phyloP scores from a whole-genome alignment of 106 monocot species.

The Alisma plantagoaquatica region DNA sequence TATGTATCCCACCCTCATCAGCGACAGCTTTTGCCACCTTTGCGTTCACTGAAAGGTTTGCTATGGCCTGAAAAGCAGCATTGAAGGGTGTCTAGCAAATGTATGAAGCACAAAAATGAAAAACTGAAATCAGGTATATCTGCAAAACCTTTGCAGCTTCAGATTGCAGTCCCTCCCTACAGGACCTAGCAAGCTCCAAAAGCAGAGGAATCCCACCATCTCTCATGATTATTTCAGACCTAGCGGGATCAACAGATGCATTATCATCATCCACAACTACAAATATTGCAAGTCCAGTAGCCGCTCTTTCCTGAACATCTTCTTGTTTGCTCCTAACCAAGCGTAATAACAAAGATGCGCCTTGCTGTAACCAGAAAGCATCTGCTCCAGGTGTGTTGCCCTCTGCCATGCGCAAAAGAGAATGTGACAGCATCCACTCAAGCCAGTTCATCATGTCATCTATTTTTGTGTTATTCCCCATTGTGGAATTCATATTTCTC shows the following conservation, averaged over 20 bases:
- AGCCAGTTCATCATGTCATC: constrained; percentile 73
- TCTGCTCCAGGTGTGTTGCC: constrained; percentile 45
- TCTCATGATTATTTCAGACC: constrained; percentile 84
- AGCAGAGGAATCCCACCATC: constrained; percentile 77
- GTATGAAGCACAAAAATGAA: not conserved
- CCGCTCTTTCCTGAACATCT: constrained; percentile 92
- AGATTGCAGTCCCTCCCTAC: constrained; percentile 71
- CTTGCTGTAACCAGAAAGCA: constrained; percentile 82
- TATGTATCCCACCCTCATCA: constrained; percentile 74
- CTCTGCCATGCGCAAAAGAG: constrained; percentile 69
- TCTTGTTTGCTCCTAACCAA: constrained; percentile 66
- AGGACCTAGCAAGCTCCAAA: constrained; percentile 70
- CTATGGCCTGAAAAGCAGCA: constrained; percentile 67
- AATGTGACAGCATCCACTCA: constrained; percentile 77
- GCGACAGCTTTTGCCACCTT: constrained; percentile 97
- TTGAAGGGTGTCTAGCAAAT: no score
- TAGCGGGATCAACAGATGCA: constrained; percentile 63
- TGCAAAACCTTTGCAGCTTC: constrained; percentile 82
- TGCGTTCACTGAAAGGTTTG: constrained; percentile 92
- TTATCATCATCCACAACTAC: constrained; percentile 93
- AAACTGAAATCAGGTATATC: not conserved
- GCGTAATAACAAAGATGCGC: constrained; percentile 50
- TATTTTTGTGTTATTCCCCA: constrained; percentile 18
- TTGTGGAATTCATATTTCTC: constrained; percentile 23
- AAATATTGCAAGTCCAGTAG: constrained; percentile 81